phyloP scores from a whole-genome alignment of 345 rosid genomes.

The Psidium guajava region DNA sequence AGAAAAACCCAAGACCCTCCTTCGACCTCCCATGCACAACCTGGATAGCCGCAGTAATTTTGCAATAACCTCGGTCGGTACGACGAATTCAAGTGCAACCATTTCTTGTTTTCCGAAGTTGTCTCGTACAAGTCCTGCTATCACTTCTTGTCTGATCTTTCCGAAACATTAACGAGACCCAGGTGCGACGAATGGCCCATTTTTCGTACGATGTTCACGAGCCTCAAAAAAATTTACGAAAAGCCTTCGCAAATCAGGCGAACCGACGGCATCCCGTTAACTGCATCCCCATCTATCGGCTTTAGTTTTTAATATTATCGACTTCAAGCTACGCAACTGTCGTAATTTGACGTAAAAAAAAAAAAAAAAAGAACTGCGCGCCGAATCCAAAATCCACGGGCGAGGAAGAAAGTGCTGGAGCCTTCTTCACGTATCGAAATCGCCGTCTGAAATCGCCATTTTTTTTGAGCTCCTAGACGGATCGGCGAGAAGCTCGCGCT shows the following conservation, averaged over 20 bases:
- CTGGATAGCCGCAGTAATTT: neutral
- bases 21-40: neutral
- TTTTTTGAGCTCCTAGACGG: fast-evolving
- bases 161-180: neutral
- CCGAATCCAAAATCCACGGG: neutral
- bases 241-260: neutral
- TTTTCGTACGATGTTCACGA: neutral
- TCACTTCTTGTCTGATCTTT: neutral
- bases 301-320: neutral
- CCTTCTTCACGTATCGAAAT: no score
- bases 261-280: neutral
- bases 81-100: neutral
- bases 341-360: neutral
- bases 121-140: neutral
- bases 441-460: neutral
- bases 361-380: neutral
- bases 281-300: neutral
- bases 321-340: neutral
- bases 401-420: no score
- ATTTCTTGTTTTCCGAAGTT: neutral
- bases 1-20: neutral
- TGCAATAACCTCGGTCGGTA: neutral
- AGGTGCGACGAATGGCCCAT: neutral
- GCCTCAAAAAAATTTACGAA: neutral
- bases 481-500: neutral